Percentiles rank a stretch among this genome's conserved stretches.
These are phyloP conservation scores for Leptographium wingfieldii DNA, from an alignment of 2,329 filamentous ascomycete species.

Conservation along the genomic window DNA sequence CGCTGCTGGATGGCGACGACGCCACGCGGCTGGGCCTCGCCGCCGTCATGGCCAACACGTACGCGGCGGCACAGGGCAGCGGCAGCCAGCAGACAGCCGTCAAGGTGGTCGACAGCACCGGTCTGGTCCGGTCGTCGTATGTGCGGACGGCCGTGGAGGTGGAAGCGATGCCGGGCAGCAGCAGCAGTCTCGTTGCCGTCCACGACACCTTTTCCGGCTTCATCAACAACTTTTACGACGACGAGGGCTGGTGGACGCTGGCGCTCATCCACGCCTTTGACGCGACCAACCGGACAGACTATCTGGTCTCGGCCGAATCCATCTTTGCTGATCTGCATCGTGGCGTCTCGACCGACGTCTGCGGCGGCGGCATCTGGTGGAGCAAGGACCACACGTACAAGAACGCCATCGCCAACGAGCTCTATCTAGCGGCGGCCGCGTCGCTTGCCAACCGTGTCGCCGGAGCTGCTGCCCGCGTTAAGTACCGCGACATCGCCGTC, in stretches of 20 bases:
- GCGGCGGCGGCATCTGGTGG: constrained; percentile 46
- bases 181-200: constrained; percentile 11
- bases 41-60: constrained; percentile 31
- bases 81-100: constrained; percentile 21
- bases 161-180: neutral
- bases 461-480: constrained; percentile 17
- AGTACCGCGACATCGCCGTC: constrained; percentile 34
- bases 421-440: constrained; percentile 38
- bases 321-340: constrained; percentile 43
- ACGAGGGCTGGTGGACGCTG: constrained; percentile 52
- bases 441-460: constrained; percentile 36
- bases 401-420: constrained; percentile 44
- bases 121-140: constrained; percentile 26
- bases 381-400: constrained; percentile 37
- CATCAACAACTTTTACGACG: constrained; percentile 45
- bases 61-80: constrained; percentile 29
- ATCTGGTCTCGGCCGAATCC: constrained; percentile 35
- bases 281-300: constrained; percentile 30
- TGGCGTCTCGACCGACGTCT: constrained; percentile 26
- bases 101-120: constrained; percentile 25
- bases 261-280: constrained; percentile 44
- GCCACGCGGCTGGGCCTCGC: constrained; percentile 26
- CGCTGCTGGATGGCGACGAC: constrained; percentile 19
- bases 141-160: constrained; percentile 8
- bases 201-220: constrained; percentile 30